Conservation (phyloP, 1,139 yeast genomes). For the Yamadazyma membranifaciens region DNA sequence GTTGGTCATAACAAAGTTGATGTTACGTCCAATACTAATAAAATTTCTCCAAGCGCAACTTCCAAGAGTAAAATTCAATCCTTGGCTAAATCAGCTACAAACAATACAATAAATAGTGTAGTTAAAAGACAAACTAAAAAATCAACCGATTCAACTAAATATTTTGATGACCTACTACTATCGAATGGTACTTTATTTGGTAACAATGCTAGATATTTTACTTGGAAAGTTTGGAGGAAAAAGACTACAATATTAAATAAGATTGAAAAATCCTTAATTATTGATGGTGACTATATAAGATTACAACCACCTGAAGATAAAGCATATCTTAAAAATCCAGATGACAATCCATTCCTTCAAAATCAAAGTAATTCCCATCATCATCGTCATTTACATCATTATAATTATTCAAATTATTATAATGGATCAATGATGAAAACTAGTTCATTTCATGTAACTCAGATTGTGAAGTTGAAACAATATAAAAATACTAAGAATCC, state of each 20-base stretch:
- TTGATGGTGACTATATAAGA: slow-evolving; percentile 92
- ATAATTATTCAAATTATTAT: slow-evolving; percentile 55
- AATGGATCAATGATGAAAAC: slow-evolving; percentile 63
- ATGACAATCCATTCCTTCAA: slow-evolving; percentile 28
- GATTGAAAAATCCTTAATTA: slow-evolving; percentile 79
- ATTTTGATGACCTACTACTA: slow-evolving; percentile 35
- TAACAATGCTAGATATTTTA: slow-evolving; percentile 41
- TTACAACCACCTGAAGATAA: slow-evolving; percentile 73
- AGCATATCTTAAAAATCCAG: slow-evolving; percentile 50
- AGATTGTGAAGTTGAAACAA: slow-evolving; percentile 72
- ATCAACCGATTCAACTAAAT: slow-evolving; percentile 20
- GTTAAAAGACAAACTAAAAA: slow-evolving; percentile 2
- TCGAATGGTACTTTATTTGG: slow-evolving; percentile 2
- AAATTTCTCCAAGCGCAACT: neutral
- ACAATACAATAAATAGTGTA: slow-evolving; percentile 1
- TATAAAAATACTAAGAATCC: slow-evolving; percentile 66
- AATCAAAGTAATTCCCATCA: slow-evolving; percentile 17
- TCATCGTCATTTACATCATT: slow-evolving; percentile 34
- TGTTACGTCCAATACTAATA: neutral
- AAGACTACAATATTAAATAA: slow-evolving; percentile 81
- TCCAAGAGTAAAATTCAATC: neutral
- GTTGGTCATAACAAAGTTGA: neutral
- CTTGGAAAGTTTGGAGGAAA: slow-evolving; percentile 83
- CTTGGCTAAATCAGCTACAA: neutral
- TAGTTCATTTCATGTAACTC: slow-evolving; percentile 82